Conservation (phyloP, 106 monocot species). For the Platanthera guangdongensis region DNA sequence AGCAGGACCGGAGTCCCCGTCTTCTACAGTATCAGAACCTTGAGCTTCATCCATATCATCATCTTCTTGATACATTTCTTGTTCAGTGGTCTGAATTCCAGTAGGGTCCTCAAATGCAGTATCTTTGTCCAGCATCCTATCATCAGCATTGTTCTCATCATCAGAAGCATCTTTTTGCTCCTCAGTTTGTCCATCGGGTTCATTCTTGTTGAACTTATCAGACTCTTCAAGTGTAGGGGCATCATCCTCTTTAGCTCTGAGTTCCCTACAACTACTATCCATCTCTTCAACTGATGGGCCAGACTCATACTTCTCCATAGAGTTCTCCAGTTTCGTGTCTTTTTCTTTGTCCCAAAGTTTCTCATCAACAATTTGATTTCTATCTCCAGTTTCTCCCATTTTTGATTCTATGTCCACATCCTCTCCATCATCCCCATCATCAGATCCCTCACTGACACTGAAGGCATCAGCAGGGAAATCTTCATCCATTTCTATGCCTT, state of each 20-base stretch:
- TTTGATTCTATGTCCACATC: conserved; percentile 65
- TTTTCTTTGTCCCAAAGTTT: conserved; percentile 63
- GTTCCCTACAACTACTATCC: conserved; percentile 37
- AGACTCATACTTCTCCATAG: conserved; percentile 65
- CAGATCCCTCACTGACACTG: conserved; percentile 73
- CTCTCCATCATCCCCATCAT: conserved; percentile 40
- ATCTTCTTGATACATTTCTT: conserved; percentile 28
- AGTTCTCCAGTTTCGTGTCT: conserved; percentile 36
- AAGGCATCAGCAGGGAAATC: conserved; percentile 72
- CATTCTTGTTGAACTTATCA: conserved; percentile 19
- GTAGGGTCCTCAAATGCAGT: conserved; percentile 49
- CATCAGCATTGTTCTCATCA: conserved; percentile 17
- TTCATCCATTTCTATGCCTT: conserved; percentile 86
- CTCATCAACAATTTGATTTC: conserved; percentile 50
- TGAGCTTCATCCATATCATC: conserved; percentile 32
- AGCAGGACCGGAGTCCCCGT: conserved; percentile 4
- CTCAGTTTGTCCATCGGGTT: conserved; percentile 12
- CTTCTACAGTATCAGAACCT: conserved; percentile 26
- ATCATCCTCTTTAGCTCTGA: conserved; percentile 70
- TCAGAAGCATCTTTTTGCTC: conserved; percentile 12
- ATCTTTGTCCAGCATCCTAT: conserved; percentile 31
- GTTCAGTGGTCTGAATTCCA: conserved; percentile 34
- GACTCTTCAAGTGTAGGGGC: conserved; percentile 27
- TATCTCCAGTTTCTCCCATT: conserved; percentile 61
- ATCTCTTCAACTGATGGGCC: conserved; percentile 63